phyloP scores from a whole-genome alignment of 257 asterid species.

The Solanum habrochaites region DNA sequence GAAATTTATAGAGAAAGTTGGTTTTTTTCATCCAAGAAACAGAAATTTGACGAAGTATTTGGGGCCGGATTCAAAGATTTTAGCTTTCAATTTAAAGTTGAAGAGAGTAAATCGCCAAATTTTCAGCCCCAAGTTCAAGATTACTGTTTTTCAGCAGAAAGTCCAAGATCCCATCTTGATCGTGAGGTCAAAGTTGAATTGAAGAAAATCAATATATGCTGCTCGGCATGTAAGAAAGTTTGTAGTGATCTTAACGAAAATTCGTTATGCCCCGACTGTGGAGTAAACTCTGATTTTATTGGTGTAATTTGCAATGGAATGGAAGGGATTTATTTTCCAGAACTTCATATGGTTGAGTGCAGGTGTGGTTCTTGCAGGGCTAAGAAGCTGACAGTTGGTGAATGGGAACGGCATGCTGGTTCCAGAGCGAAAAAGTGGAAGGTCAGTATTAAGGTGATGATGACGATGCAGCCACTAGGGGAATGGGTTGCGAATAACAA shows the following conservation, averaged over 20 bases:
- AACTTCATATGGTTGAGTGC: conserved; percentile 1
- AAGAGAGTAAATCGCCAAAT: not conserved
- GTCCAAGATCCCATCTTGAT: not conserved
- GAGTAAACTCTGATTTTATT: not conserved
- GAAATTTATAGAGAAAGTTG: not conserved
- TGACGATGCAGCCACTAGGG: not conserved
- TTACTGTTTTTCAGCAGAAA: not conserved
- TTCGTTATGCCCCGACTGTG: not conserved
- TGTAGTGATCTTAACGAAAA: not conserved
- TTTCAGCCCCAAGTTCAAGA: not conserved
- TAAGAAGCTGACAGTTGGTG: not conserved
- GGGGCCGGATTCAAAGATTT: not conserved
- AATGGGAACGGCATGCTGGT: conserved; percentile 2
- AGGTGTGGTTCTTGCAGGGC: not conserved
- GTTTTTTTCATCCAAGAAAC: not conserved
- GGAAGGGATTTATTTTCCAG: not conserved
- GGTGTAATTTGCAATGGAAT: not conserved
- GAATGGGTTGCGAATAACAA: not conserved
- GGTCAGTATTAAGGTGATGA: not conserved
- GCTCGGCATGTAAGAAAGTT: not conserved
- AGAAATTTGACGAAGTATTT: not conserved
- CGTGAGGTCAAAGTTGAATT: not conserved
- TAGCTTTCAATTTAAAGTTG: not conserved
- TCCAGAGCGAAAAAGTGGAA: conserved; percentile 5
- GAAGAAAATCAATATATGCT: not conserved